Evolutionary conservation across 768 basidiomycete species (phyloP), one percentile per base, ranked within the genome.

Genomic region (Porphyrellus cyaneotinctus): DNA sequence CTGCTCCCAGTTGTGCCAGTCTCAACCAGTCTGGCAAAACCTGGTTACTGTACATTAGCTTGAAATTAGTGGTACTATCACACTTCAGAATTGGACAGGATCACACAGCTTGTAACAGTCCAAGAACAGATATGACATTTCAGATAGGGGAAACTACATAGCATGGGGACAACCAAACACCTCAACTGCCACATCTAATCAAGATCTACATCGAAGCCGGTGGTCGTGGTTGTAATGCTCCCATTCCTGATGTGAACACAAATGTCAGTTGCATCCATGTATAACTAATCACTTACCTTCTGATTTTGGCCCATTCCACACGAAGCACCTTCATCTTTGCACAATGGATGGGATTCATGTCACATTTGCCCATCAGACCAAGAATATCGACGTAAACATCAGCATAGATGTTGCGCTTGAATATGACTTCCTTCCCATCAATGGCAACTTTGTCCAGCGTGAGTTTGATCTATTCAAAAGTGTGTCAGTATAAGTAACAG

Each of bases 401-500:
- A 2, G 20, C 18, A 23, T 39, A 39, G 11, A 39, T 39, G 12
- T 39, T 26, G 1, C 47, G 15, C 38, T 54, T 58, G 36, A 58
- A 58, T 7, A 20, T 6, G 10, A 54, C 57, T 1, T 58, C 53
- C 30, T 49, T 54, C 14, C 39, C 42, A 4, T 51, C 37, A 0
- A n/a, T n/a, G n/a, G 30, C 45, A 9, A 57, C 9, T 13, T 57
- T 24, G 6, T 53, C 32, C 0, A 50, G 22, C 0, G 18, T 41
- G 13, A 51, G n/a, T n/a, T 58, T 54, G 23, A 54, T 46, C 48
- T 58, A 26, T 20, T 12, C 5, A 37, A 37, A 6, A n/a, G 17
- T 37, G 7, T 15, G 33, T 35, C 14, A 13, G 12, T 35, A n/a
- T 11, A 18, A 37, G 18, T n/a, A 18, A 37, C 5, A 37, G 36